Percentiles rank a stretch among this genome's conserved stretches.
phyloP scores from a whole-genome alignment of 805 yeast genomes.

The Lipomyces mesembrius region DNA sequence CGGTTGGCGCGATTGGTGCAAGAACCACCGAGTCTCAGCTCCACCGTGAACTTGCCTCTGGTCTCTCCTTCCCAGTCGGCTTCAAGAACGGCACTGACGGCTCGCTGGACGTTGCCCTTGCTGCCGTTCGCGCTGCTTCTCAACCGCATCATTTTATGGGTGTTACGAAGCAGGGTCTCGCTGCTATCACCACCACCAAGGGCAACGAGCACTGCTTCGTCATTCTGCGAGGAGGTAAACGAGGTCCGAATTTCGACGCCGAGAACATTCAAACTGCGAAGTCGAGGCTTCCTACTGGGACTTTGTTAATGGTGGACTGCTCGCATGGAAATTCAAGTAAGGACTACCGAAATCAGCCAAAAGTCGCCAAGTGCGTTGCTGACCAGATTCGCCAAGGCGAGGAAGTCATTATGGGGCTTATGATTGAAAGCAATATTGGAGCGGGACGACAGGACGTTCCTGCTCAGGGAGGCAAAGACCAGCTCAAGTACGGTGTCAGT shows the following conservation, averaged over 20 bases:
- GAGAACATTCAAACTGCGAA: conserved; percentile 77
- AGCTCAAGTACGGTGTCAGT: conserved; percentile 88
- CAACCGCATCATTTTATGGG: conserved; percentile 95
- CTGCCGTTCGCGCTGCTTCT: conserved; percentile 90
- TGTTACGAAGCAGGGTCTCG: conserved; percentile 95
- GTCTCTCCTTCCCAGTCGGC: conserved; percentile 97
- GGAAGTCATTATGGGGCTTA: conserved; percentile 80
- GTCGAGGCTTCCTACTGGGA: conserved; percentile 60
- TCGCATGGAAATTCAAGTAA: conserved; percentile 97
- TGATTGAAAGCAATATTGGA: conserved; percentile 91
- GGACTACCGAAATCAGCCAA: conserved; percentile 94
- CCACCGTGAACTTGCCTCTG: conserved; percentile 97
- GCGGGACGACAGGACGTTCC: conserved; percentile 92
- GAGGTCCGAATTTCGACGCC: conserved; percentile 90
- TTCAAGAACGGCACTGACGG: conserved; percentile 99
- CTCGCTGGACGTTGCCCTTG: conserved; percentile 86
- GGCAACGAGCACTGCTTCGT: conserved; percentile 95
- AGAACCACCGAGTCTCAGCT: conserved; percentile 98
- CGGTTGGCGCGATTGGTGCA: conserved; percentile 98
- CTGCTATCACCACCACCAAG: conserved; percentile 93
- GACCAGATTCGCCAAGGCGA: conserved; percentile 84
- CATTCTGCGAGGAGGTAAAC: conserved; percentile 93
- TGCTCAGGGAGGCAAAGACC: conserved; percentile 56
- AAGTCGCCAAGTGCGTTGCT: conserved; percentile 80
- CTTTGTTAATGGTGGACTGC: conserved; percentile 82